These are phyloP conservation scores for Magnolia sinica DNA, from an alignment of 164 flowering plant species.

Conservation along the genomic window DNA sequence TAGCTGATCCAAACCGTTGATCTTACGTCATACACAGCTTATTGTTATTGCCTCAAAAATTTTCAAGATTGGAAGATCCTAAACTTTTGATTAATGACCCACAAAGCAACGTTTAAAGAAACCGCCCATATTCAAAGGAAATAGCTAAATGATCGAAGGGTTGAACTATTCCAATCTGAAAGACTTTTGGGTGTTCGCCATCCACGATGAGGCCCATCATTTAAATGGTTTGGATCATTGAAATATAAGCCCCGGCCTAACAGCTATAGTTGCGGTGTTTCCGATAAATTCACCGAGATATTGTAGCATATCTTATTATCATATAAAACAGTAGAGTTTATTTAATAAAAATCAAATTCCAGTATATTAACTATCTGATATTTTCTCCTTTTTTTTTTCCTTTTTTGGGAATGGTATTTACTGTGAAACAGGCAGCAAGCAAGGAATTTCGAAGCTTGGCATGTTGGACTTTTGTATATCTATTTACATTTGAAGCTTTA, in stretches of 20 bases:
- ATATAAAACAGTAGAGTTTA: background rate
- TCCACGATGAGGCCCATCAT: too few relatives aligned
- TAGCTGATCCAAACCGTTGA: background rate
- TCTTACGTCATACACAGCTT: background rate
- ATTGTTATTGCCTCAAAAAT: background rate
- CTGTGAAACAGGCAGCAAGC: slow-evolving; percentile 50
- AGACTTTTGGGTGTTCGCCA: too few relatives aligned
- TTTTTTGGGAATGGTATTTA: slow-evolving; percentile 17
- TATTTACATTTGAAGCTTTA: slow-evolving; percentile 54
- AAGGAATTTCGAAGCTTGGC: slow-evolving; percentile 49
- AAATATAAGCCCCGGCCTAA: too few relatives aligned
- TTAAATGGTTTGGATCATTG: background rate
- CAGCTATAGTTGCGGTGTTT: too few relatives aligned
- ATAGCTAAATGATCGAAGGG: too few relatives aligned
- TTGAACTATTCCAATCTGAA: too few relatives aligned
- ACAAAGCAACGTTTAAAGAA: too few relatives aligned
- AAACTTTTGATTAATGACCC: too few relatives aligned
- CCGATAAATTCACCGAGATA: too few relatives aligned
- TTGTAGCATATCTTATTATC: too few relatives aligned
- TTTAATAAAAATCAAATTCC: background rate
- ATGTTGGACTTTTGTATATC: slow-evolving; percentile 47
- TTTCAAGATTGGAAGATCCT: background rate
- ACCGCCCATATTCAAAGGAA: too few relatives aligned
- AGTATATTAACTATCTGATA: background rate
- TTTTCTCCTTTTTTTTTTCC: slow-evolving; percentile 1